Base-by-base conservation (phyloP, 805 yeast genomes). In the Saccharomycopsis fibuligera region DNA sequence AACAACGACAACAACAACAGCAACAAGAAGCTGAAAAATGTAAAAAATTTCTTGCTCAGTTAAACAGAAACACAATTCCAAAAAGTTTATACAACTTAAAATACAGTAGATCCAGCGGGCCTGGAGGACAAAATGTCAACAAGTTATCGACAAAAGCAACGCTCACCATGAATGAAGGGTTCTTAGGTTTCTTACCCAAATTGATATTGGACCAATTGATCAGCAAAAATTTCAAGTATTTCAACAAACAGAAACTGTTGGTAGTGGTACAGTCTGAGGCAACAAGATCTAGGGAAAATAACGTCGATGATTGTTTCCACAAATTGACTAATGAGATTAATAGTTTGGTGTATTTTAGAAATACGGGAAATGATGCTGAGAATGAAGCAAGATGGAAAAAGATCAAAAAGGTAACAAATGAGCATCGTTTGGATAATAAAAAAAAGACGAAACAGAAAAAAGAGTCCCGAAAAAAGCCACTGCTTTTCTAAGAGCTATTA, bases 111-210 rank as follows among this genome's bases (percentile, higher is more conserved):
- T 75, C 93, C 0, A 77, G 89, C 30, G 95, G 95, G 0, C 87
- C 95, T 0, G 95, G 96, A 1, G 96, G 96, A 0, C 95, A 86
- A 57, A 83, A 87, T 58, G 95, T 87, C 9, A 86, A 86, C 62
- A 86, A 86, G 57, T 71, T 8, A 73, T 74, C 53, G 60, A 69
- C 66, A 49, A 71, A 68, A 27, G 73, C 85, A 1, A 82, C 86
- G 57, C 86, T 89, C 5, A 80, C 86, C 0, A 60, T 86, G 17
- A 66, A 75, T 4, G 57, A 81, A 0, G 62, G 62, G 4, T 61
- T 68, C 31, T 73, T 86, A 2, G 54, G 58, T 1, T 73, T 74
- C 1, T 51, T 58, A 4, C 91, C 93, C 0, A 52, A 48, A 3
- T 71, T 72, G 3, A 65, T 82, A 1, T 62, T 71, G 45, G 51